Evolutionary conservation across 148 eudicot species (phyloP).

Genomic region (Vaccinium darrowii): DNA sequence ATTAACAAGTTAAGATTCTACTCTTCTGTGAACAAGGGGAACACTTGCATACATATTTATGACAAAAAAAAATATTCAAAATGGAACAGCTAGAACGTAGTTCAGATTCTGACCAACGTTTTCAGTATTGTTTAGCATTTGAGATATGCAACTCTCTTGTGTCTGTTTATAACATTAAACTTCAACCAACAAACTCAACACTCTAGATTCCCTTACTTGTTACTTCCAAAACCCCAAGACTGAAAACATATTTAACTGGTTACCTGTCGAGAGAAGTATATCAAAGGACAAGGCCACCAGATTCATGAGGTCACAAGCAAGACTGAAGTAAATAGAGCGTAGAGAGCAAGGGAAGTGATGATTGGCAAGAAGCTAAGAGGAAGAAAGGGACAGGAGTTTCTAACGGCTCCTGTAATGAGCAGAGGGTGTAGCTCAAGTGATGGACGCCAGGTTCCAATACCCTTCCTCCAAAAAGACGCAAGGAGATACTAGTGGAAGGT

Average conservation of each 20-base stretch:
- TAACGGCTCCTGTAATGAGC: background rate
- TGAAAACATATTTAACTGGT: background rate
- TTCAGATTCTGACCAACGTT: background rate
- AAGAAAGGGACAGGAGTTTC: background rate
- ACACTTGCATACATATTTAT: background rate
- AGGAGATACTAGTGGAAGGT: background rate
- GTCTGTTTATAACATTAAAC: background rate
- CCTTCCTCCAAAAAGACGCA: background rate
- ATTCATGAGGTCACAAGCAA: background rate
- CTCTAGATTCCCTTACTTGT: background rate
- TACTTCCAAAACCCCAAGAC: background rate
- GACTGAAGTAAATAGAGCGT: background rate
- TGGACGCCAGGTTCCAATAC: background rate
- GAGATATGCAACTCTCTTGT: background rate
- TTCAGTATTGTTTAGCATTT: background rate
- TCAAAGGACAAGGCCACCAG: background rate
- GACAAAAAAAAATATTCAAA: background rate
- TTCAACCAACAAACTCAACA: background rate
- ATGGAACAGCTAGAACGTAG: background rate
- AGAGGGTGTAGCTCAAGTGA: background rate
- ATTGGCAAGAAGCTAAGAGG: background rate
- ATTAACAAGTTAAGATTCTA: background rate
- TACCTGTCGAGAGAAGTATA: background rate
- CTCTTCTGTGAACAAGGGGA: background rate
- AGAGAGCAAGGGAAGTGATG: background rate